Conservation (phyloP, 805 yeast genomes). For the Ogataea zsoltii region DNA sequence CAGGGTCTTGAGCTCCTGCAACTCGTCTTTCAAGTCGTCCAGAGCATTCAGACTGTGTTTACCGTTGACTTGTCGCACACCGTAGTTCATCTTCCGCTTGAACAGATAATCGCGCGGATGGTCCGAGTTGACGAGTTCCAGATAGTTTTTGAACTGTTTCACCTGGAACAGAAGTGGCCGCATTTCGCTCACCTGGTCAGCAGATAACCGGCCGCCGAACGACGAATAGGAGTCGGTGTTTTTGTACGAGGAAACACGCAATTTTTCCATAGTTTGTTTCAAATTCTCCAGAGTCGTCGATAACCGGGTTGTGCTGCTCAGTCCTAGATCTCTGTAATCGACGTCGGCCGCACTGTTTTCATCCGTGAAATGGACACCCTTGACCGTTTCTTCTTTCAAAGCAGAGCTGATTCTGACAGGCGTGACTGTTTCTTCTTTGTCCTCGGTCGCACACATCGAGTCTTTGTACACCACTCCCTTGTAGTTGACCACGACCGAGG, state of each 20-base stretch:
- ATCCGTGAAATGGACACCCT: constrained; percentile 29
- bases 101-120: constrained; percentile 37
- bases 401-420: constrained; percentile 3
- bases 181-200: constrained; percentile 34
- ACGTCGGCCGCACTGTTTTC: constrained; percentile 10
- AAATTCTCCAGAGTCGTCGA: constrained; percentile 9
- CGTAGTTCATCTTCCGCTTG: constrained; percentile 27
- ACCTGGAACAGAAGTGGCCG: constrained; percentile 36
- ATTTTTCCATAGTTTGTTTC: constrained; percentile 28
- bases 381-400: constrained; percentile 8
- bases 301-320: constrained; percentile 13
- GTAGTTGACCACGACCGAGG: constrained; percentile 44
- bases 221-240: constrained; percentile 14
- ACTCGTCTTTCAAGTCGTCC: constrained; percentile 30
- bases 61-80: constrained; percentile 5
- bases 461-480: constrained; percentile 40
- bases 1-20: constrained; percentile 19
- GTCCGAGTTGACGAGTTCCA: constrained; percentile 34
- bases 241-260: constrained; percentile 31
- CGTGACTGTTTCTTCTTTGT: constrained; percentile 16
- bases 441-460: constrained; percentile 32
- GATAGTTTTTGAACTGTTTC: constrained; percentile 33
- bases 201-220: constrained; percentile 17
- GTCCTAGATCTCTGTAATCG: constrained; percentile 14
- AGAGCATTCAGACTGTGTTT: constrained; percentile 24